Base-by-base conservation (phyloP, 169 alveolate genomes). In the Theileria sp. region DNA sequence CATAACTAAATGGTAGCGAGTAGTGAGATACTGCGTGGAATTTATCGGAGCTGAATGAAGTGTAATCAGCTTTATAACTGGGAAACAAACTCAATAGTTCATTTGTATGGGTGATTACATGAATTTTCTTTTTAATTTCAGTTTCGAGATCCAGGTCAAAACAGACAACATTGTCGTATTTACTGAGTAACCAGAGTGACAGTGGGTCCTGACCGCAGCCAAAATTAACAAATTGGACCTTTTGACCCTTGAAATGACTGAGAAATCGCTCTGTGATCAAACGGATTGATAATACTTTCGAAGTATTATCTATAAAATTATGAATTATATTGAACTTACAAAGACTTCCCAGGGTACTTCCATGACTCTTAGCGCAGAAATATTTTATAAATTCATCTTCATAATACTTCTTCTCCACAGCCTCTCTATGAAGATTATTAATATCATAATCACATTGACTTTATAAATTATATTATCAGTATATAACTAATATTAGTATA, bases 181-280 rank as follows among this genome's bases (percentile, higher is more conserved):
- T 65, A 54, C 64, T 51, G 25, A 73, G 25, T 3, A 81, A 23
- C 79, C 78, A 81, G 25, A 67, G 36, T 13, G 82, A 56, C 9
- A 73, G 12, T 7, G 86, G 74, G 72, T 81, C 88, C 26, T 74
- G 67, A 0, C 88, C 88, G 17, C 84, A 73, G 12, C 88, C 88
- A 23, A 81, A 21, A 58, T 81, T 81, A n/a, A 81, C 88, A 26
- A 81, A 12, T 34, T 81, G 88, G 15, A 81, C 78, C 0, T 2
- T 50, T 28, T 74, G 85, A 5, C 64, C 79, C 7, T 56, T 61
- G 25, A 65, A 75, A 49, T 58, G 51, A 1, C 36, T 77, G 13
- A 75, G 19, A 30, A 81, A 81, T 26, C 73, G 23, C 10, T 21
- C 50, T 0, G 74, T 17, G 2, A 67, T 79, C n/a, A 1, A 4